Conservation (phyloP, 2,329 filamentous ascomycete genomes). For the Diaporthe australafricana region DNA sequence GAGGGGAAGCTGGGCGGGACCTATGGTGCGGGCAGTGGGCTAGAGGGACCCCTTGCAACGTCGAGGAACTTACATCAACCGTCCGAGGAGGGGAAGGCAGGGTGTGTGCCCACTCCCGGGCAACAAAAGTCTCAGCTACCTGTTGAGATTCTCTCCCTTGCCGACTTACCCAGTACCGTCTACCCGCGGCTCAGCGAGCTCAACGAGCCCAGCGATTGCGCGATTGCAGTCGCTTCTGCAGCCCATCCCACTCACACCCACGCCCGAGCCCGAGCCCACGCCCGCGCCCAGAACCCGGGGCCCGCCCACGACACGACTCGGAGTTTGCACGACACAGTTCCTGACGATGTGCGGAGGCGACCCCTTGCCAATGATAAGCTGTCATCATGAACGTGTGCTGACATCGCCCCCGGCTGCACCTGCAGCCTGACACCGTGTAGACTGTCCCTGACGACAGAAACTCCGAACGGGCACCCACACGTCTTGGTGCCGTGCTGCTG, state of each 20-base stretch:
- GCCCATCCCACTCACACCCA: background rate
- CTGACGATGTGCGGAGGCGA: conserved; percentile 5
- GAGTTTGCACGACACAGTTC: background rate
- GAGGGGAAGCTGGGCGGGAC: background rate
- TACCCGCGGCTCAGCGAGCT: conserved; percentile 11
- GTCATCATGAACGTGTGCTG: conserved; percentile 22
- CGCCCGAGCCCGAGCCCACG: background rate
- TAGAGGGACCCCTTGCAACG: background rate
- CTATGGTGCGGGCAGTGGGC: background rate
- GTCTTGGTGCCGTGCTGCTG: background rate
- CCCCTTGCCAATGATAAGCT: conserved; percentile 13
- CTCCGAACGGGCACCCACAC: background rate
- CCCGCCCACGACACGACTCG: conserved; percentile 19
- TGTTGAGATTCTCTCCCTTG: background rate
- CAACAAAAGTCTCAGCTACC: background rate
- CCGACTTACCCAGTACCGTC: conserved; percentile 10
- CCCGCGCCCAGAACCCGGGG: conserved; percentile 15
- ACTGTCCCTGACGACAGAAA: background rate
- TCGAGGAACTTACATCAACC: conserved; percentile 17
- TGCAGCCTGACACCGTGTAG: background rate
- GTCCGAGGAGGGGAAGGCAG: conserved; percentile 10
- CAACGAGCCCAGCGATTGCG: conserved; percentile 5
- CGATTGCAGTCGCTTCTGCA: background rate
- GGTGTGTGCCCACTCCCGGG: background rate
- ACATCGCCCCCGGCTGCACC: background rate